Percentiles rank a stretch among this genome's conserved stretches.
Conservation (phyloP, 305 asterid genomes). For the Salvia sclarea region DNA sequence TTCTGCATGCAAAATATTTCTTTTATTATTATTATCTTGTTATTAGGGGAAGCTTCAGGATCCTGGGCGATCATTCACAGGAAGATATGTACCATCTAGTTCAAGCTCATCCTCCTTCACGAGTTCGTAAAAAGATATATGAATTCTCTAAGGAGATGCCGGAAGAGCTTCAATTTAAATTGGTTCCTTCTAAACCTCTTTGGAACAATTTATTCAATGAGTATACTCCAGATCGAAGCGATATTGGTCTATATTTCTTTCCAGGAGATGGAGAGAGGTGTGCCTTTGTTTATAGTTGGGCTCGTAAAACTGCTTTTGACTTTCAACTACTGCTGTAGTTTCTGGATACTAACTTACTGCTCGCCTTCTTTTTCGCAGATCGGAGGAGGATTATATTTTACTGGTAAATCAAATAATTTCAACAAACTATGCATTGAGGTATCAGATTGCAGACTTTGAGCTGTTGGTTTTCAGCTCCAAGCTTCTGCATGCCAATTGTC, state of each 20-base stretch:
- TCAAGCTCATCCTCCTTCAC: constrained; percentile 56
- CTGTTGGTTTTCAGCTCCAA: constrained; percentile 59
- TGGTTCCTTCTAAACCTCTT: constrained; percentile 39
- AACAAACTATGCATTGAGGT: constrained; percentile 44
- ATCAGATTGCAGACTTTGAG: constrained; percentile 50
- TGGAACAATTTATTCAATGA: constrained; percentile 43
- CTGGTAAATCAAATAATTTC: constrained; percentile 40
- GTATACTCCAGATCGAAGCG: constrained; percentile 40
- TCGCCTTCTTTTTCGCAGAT: constrained; percentile 35
- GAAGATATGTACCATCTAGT: constrained; percentile 34
- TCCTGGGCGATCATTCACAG: constrained; percentile 28
- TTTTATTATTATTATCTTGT: background rate
- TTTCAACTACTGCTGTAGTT: constrained; percentile 1
- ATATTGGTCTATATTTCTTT: constrained; percentile 61
- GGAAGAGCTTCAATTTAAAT: constrained; percentile 42
- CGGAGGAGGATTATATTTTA: constrained; percentile 35
- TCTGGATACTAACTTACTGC: background rate
- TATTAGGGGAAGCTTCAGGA: constrained; percentile 47
- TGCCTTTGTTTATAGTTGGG: constrained; percentile 15
- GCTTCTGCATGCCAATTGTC: constrained; percentile 46
- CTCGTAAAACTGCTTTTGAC: background rate
- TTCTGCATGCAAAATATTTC: background rate
- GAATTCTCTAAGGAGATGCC: constrained; percentile 58
- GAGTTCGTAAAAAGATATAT: constrained; percentile 41
- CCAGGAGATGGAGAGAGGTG: constrained; percentile 52